Percentiles rank a stretch among this genome's conserved stretches.
These are phyloP conservation scores for Fraxinus paxiana DNA, from an alignment of 305 asterid genomes.

Conservation along the genomic window DNA sequence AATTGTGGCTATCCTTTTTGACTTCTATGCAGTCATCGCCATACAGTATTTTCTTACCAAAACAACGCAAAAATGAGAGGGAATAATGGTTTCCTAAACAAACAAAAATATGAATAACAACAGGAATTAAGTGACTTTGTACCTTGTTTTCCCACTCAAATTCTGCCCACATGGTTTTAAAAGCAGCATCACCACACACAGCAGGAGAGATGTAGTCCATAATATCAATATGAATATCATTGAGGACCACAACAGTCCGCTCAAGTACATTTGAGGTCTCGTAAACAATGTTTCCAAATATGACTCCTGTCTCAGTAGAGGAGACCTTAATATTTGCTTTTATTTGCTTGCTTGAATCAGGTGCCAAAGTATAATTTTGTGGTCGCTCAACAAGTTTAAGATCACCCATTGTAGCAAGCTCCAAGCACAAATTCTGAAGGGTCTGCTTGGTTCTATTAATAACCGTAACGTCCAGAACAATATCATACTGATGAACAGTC, in stretches of 20 bases:
- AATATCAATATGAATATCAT: slow-evolving; percentile 54
- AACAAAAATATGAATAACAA: background rate
- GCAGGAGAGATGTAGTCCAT: slow-evolving; percentile 59
- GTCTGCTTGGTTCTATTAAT: slow-evolving; percentile 53
- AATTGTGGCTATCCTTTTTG: background rate
- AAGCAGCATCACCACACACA: slow-evolving; percentile 49
- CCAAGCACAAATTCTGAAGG: slow-evolving; percentile 54
- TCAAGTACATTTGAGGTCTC: slow-evolving; percentile 54
- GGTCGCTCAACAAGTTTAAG: slow-evolving; percentile 57
- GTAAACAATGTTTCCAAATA: slow-evolving; percentile 51
- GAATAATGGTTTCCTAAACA: background rate
- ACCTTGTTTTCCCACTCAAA: slow-evolving; percentile 69
- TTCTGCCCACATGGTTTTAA: slow-evolving; percentile 56
- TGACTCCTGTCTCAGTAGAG: slow-evolving; percentile 54
- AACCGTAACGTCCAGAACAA: slow-evolving; percentile 48
- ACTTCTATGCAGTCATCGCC: background rate
- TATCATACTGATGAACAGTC: slow-evolving; percentile 53
- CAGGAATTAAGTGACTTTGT: slow-evolving; percentile 1
- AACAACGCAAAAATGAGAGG: background rate
- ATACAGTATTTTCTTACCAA: background rate
- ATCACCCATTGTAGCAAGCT: slow-evolving; percentile 56
- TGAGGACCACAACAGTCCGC: slow-evolving; percentile 45
- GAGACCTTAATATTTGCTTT: slow-evolving; percentile 54
- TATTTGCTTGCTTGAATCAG: slow-evolving; percentile 50
- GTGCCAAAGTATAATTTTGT: slow-evolving; percentile 51